Conservation (phyloP, 306 rosid genomes). For the Inga oerstediana region DNA sequence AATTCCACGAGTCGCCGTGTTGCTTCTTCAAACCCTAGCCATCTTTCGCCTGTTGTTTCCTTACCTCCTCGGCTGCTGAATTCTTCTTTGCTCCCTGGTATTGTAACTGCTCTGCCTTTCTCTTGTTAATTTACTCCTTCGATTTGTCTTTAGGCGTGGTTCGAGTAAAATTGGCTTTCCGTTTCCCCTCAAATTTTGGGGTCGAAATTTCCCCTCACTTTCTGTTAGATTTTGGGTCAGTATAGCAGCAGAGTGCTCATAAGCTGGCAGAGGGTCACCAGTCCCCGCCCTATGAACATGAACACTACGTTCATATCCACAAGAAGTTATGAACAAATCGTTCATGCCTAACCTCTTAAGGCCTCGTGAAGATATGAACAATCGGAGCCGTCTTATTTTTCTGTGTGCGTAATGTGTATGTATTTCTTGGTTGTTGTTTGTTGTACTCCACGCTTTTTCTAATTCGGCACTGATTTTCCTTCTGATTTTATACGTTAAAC, state of each 20-base stretch:
- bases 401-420: background rate
- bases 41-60: background rate
- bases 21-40: slow-evolving; percentile 26
- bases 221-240: background rate
- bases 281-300: background rate
- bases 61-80: slow-evolving; percentile 20
- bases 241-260: background rate
- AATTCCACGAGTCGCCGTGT: background rate
- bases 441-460: background rate
- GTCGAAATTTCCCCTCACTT: background rate
- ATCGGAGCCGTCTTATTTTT: background rate
- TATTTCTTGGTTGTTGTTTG: background rate
- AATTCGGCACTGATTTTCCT: background rate
- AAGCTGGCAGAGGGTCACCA: background rate
- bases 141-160: background rate
- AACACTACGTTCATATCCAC: background rate
- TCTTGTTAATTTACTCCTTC: background rate
- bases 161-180: background rate
- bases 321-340: background rate
- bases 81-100: slow-evolving; percentile 34
- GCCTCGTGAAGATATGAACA: background rate
- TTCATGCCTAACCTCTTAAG: background rate
- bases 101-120: background rate
- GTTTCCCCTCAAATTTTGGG: background rate
- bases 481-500: background rate